These are phyloP conservation scores for Saccharomycopsis vini DNA, from an alignment of 805 yeast species.

Conservation along the genomic window DNA sequence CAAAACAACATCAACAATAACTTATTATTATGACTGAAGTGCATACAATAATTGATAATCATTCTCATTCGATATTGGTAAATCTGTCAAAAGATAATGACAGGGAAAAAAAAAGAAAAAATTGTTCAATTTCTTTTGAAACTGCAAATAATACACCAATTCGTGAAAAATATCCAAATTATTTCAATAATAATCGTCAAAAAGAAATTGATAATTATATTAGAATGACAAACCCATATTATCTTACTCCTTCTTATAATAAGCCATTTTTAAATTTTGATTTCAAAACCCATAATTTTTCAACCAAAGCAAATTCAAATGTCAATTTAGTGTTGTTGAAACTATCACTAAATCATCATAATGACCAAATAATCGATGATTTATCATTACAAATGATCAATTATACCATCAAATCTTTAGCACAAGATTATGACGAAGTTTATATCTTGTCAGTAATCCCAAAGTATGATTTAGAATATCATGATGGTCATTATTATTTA, in stretches of 20 bases:
- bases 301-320: conserved; percentile 5
- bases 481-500: conserved; percentile 10
- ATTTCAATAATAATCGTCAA: conserved; percentile 10
- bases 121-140: conserved; percentile 18
- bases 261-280: conserved; percentile 16
- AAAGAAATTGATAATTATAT: conserved; percentile 14
- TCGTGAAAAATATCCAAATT: conserved; percentile 14
- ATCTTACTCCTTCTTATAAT: conserved; percentile 17
- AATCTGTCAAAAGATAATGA: no score
- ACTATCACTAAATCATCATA: neutral
- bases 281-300: conserved; percentile 8
- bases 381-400: conserved; percentile 5
- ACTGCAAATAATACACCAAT: conserved; percentile 14
- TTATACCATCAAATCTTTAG: conserved; percentile 10
- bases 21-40: no score
- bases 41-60: no score
- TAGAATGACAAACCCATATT: conserved; percentile 16
- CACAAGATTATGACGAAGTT: conserved; percentile 13
- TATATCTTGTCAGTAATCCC: conserved; percentile 8
- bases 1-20: no score
- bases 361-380: conserved; percentile 5
- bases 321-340: conserved; percentile 10
- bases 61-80: no score
- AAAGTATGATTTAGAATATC: conserved; percentile 11
- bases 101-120: no score